phyloP scores from a whole-genome alignment of 305 asterid genomes.

The Ruellia speciosa region DNA sequence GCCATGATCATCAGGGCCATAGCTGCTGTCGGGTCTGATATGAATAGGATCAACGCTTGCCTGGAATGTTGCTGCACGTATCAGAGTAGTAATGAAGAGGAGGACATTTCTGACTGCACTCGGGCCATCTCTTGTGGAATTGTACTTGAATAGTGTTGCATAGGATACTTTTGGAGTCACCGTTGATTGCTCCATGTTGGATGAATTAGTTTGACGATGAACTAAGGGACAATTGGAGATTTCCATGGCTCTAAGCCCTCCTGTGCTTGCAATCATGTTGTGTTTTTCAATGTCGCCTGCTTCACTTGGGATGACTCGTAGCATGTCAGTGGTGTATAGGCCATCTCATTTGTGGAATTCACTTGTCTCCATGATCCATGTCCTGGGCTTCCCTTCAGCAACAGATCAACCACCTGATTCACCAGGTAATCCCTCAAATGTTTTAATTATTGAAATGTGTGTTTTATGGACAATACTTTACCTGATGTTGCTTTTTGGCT shows the following conservation, averaged over 20 bases:
- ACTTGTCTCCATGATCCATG: slow-evolving; percentile 20
- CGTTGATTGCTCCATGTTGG: too few relatives aligned
- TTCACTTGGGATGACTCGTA: slow-evolving; percentile 9
- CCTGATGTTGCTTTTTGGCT: background rate
- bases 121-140: slow-evolving; percentile 20
- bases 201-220: too few relatives aligned
- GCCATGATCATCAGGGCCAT: background rate
- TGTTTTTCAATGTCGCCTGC: slow-evolving; percentile 28
- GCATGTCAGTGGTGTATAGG: slow-evolving; percentile 17
- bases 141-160: slow-evolving; percentile 18
- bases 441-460: too few relatives aligned
- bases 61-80: slow-evolving; percentile 17
- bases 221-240: too few relatives aligned
- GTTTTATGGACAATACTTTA: too few relatives aligned
- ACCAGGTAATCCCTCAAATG: too few relatives aligned
- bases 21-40: background rate
- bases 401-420: slow-evolving; percentile 23
- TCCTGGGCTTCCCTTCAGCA: slow-evolving; percentile 15
- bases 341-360: slow-evolving; percentile 17
- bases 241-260: background rate
- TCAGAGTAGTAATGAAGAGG: slow-evolving; percentile 15
- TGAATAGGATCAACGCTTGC: too few relatives aligned
- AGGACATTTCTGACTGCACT: slow-evolving; percentile 12
- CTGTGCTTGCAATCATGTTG: slow-evolving; percentile 24
- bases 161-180: too few relatives aligned